phyloP scores from a whole-genome alignment of 768 basidiomycete species.

The Mycena olivaceomarginata region DNA sequence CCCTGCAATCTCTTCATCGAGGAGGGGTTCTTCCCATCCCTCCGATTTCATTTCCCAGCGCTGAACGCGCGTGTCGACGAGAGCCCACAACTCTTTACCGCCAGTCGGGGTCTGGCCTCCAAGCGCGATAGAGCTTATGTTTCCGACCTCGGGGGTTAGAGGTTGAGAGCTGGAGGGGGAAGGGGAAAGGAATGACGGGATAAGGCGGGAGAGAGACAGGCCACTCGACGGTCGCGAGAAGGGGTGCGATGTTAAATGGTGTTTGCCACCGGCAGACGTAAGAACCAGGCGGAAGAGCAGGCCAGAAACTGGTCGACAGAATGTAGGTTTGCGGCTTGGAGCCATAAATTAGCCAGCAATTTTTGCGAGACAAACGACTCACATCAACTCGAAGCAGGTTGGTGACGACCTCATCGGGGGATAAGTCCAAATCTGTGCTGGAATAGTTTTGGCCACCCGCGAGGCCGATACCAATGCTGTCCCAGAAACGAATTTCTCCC shows the following conservation, averaged over 20 bases:
- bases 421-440: constrained; percentile 68
- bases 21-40: constrained; percentile 80
- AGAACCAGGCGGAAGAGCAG: constrained; percentile 78
- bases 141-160: constrained; percentile 69
- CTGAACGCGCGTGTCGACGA: constrained; percentile 81
- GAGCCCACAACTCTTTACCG: constrained; percentile 78
- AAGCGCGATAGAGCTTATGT: constrained; percentile 79
- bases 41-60: constrained; percentile 81
- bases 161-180: constrained; percentile 64
- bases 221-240: constrained; percentile 75
- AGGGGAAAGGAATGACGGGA: constrained; percentile 63
- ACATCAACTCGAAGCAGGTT: constrained; percentile 82
- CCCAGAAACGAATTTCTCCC: constrained; percentile 91
- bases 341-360: constrained; percentile 27
- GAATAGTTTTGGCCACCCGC: constrained; percentile 85
- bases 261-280: constrained; percentile 81
- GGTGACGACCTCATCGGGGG: constrained; percentile 76
- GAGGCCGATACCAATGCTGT: constrained; percentile 88
- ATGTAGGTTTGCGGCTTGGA: constrained; percentile 79
- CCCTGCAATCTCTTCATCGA: constrained; percentile 74
- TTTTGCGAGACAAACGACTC: constrained; percentile 50
- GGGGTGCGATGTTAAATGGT: constrained; percentile 73
- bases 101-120: constrained; percentile 63
- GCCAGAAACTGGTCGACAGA: constrained; percentile 80
- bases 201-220: constrained; percentile 64